A percentile compares a stretch with the other conserved stretches of the same genome.
phyloP scores from a whole-genome alignment of 148 eudicot genomes.

The Silene latifolia region DNA sequence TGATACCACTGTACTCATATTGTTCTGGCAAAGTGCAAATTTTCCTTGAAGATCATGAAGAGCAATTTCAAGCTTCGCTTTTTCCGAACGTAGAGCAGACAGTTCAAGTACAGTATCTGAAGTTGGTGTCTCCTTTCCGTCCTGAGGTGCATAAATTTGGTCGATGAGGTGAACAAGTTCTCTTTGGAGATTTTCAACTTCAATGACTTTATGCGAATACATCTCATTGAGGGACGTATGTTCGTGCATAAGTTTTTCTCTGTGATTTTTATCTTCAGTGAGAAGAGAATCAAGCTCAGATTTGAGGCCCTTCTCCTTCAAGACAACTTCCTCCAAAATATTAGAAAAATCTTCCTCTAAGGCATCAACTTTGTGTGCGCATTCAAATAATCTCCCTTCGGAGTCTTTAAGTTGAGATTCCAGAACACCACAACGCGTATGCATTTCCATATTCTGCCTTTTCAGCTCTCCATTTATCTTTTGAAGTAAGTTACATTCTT shows the following conservation, averaged over 20 bases:
- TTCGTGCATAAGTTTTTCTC: slow-evolving; percentile 43
- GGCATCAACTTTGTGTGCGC: slow-evolving; percentile 42
- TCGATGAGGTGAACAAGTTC: slow-evolving; percentile 58
- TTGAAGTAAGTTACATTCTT: slow-evolving; percentile 50
- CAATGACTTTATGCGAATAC: slow-evolving; percentile 48
- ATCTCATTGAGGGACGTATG: slow-evolving; percentile 45
- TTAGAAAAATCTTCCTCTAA: slow-evolving; percentile 51
- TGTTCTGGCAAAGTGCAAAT: slow-evolving; percentile 33
- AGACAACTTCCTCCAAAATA: slow-evolving; percentile 48
- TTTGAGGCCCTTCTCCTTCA: slow-evolving; percentile 49
- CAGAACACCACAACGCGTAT: slow-evolving; percentile 33
- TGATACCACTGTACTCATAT: slow-evolving; percentile 36
- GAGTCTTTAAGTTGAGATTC: slow-evolving; percentile 53
- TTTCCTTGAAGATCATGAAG: slow-evolving; percentile 47
- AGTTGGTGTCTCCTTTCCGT: slow-evolving; percentile 37
- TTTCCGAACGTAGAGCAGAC: slow-evolving; percentile 50
- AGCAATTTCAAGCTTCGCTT: slow-evolving; percentile 47
- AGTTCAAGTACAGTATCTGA: slow-evolving; percentile 42
- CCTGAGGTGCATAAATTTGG: slow-evolving; percentile 39
- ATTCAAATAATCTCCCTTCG: slow-evolving; percentile 34
- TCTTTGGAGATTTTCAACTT: slow-evolving; percentile 57
- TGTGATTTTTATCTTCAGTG: slow-evolving; percentile 43
- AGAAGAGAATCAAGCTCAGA: slow-evolving; percentile 62
- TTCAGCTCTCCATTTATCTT: slow-evolving; percentile 53
- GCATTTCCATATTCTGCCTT: slow-evolving; percentile 50